A percentile compares a stretch with the other conserved stretches of the same genome.
Evolutionary conservation across 2,329 filamentous ascomycete genomes (phyloP).

Genomic region (Alternaria metachromatica): DNA sequence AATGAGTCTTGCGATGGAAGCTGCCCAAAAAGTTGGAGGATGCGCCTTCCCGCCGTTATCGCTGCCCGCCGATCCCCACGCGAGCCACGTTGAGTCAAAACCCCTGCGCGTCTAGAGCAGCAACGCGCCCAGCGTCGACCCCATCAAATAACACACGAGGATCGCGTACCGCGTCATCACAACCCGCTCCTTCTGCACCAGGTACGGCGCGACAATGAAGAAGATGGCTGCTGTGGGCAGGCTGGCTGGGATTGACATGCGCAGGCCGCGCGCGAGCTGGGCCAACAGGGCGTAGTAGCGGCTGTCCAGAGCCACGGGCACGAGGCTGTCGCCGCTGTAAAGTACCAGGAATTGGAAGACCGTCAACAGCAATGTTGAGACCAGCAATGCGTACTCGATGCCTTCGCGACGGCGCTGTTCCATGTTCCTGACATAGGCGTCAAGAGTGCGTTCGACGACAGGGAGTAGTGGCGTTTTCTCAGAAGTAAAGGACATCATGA

Average conservation of each 20-base stretch:
- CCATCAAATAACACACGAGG: slow-evolving; percentile 32
- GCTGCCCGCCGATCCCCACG: slow-evolving; percentile 12
- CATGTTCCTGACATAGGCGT: not conserved
- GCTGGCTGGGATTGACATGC: slow-evolving; percentile 25
- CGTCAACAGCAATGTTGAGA: slow-evolving; percentile 15
- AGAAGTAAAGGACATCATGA: slow-evolving; percentile 5
- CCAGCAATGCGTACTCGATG: slow-evolving; percentile 10
- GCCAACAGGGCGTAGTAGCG: slow-evolving; percentile 11
- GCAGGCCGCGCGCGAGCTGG: slow-evolving; percentile 26
- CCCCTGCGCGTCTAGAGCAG: slow-evolving; percentile 13
- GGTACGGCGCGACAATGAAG: slow-evolving; percentile 27
- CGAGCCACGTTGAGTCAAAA: slow-evolving; percentile 11
- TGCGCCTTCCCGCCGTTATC: slow-evolving; percentile 25
- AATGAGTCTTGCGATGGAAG: slow-evolving; percentile 11
- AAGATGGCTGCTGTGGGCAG: slow-evolving; percentile 29
- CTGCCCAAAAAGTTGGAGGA: slow-evolving; percentile 7
- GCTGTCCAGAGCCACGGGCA: not conserved
- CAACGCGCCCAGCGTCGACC: slow-evolving; percentile 27
- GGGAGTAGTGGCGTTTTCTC: slow-evolving; percentile 14
- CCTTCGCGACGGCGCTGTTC: slow-evolving; percentile 1
- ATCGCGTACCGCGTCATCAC: slow-evolving; percentile 25
- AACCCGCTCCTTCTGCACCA: slow-evolving; percentile 23
- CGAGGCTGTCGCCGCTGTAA: slow-evolving; percentile 15
- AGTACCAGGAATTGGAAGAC: slow-evolving; percentile 25
- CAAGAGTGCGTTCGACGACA: not conserved